Conservation (phyloP, 345 rosid species). For the Sapria himalayana region DNA sequence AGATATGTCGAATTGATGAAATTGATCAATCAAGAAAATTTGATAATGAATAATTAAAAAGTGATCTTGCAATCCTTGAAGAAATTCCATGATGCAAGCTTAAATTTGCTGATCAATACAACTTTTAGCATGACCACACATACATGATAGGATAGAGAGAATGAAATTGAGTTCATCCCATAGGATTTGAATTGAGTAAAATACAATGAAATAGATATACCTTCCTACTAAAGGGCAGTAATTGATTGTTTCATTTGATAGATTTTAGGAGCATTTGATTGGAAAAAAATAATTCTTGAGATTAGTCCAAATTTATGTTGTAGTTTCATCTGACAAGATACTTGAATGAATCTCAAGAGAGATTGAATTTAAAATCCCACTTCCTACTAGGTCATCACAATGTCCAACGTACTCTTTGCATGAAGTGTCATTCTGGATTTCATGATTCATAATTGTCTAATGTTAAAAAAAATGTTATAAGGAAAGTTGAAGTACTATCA, state of each 20-base stretch:
- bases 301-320: not conserved
- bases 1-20: too few relatives aligned
- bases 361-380: not conserved
- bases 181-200: not conserved
- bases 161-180: not conserved
- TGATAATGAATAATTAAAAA: too few relatives aligned
- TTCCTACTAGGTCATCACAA: not conserved
- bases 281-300: not conserved
- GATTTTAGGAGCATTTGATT: not conserved
- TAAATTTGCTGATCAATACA: too few relatives aligned
- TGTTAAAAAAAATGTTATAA: not conserved
- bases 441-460: too few relatives aligned
- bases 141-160: too few relatives aligned
- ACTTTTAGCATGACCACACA: too few relatives aligned
- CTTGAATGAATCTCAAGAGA: not conserved
- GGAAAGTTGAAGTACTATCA: not conserved
- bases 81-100: too few relatives aligned
- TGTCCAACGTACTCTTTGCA: not conserved
- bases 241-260: not conserved
- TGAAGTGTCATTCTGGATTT: not conserved
- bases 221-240: not conserved
- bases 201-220: not conserved
- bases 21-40: too few relatives aligned
- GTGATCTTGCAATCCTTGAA: too few relatives aligned
- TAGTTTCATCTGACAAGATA: not conserved